These are phyloP conservation scores for Penicillium pancosmium DNA, from an alignment of 495 filamentous ascomycete species.

Conservation along the genomic window DNA sequence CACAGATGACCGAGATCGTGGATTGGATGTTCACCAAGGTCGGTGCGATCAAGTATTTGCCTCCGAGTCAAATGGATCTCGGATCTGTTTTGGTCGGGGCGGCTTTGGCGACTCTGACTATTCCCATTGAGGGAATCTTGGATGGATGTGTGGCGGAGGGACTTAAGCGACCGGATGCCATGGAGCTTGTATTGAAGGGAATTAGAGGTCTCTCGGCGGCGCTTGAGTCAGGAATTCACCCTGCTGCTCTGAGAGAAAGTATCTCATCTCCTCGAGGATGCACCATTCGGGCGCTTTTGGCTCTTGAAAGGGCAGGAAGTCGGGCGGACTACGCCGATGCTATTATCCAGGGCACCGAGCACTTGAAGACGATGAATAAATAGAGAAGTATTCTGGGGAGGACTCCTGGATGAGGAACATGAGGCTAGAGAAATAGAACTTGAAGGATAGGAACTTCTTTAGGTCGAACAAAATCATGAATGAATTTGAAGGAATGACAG, in stretches of 20 bases:
- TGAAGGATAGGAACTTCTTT: too few species aligned
- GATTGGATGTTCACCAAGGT: conserved; percentile 35
- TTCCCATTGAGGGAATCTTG: conserved; percentile 41
- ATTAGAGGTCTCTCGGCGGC: conserved; percentile 36
- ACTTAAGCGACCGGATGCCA: conserved; percentile 35
- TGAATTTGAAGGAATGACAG: too few species aligned
- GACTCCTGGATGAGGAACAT: too few species aligned
- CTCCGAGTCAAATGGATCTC: conserved; percentile 29
- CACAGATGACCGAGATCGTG: conserved; percentile 18
- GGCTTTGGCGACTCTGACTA: conserved; percentile 34
- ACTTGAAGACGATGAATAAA: conserved; percentile 24
- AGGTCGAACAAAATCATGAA: too few species aligned
- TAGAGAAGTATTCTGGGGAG: conserved; percentile 8
- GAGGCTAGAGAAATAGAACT: too few species aligned
- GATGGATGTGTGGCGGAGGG: conserved; percentile 46
- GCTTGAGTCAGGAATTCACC: conserved; percentile 36
- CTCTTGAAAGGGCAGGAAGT: conserved; percentile 36
- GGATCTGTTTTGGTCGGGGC: conserved; percentile 37
- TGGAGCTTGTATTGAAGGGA: conserved; percentile 36
- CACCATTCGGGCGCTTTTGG: conserved; percentile 38
- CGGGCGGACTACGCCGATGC: conserved; percentile 30
- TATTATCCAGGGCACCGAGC: conserved; percentile 26
- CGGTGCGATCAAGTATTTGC: conserved; percentile 36
- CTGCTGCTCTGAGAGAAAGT: conserved; percentile 36
- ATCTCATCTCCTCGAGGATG: conserved; percentile 42